Conservation (phyloP, 2,329 filamentous ascomycete species). For the Clonostachys byssicola region DNA sequence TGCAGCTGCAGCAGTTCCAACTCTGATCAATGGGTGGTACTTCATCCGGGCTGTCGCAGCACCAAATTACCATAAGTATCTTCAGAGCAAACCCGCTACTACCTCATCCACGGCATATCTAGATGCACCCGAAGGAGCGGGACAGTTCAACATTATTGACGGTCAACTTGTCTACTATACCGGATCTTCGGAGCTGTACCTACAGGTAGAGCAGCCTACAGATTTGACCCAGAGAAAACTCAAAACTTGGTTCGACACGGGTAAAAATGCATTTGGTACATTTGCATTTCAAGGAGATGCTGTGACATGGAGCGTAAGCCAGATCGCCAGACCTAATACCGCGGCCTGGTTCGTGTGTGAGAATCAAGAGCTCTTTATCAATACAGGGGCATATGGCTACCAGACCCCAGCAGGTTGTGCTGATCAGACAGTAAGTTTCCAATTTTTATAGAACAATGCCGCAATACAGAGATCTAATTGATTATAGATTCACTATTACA, state of each 20-base stretch:
- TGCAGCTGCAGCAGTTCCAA: conserved; percentile 12
- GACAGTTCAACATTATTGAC: conserved; percentile 51
- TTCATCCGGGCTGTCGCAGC: conserved; percentile 54
- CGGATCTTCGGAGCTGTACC: conserved; percentile 31
- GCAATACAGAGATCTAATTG: neutral
- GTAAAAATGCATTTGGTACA: conserved; percentile 47
- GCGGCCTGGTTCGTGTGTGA: conserved; percentile 57
- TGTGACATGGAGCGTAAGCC: conserved; percentile 45
- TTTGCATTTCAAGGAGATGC: conserved; percentile 57
- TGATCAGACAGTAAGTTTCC: conserved; percentile 48
- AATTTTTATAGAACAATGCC: no score
- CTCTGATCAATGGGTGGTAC: conserved; percentile 44
- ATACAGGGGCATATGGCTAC: conserved; percentile 55
- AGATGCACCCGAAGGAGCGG: conserved; percentile 45
- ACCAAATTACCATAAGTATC: conserved; percentile 54
- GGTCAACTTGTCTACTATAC: conserved; percentile 52
- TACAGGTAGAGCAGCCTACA: conserved; percentile 39
- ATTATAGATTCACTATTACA: conserved; percentile 1
- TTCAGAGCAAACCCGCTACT: conserved; percentile 40
- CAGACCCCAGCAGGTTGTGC: conserved; percentile 52
- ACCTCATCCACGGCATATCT: conserved; percentile 44
- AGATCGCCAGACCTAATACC: conserved; percentile 46
- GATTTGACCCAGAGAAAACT: conserved; percentile 42
- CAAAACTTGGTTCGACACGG: conserved; percentile 43
- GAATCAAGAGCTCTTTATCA: conserved; percentile 47